Evolutionary conservation across 208 protist species (phyloP), one percentile per base, ranked within the genome.

Genomic region (Vickermania spadyakhi): DNA sequence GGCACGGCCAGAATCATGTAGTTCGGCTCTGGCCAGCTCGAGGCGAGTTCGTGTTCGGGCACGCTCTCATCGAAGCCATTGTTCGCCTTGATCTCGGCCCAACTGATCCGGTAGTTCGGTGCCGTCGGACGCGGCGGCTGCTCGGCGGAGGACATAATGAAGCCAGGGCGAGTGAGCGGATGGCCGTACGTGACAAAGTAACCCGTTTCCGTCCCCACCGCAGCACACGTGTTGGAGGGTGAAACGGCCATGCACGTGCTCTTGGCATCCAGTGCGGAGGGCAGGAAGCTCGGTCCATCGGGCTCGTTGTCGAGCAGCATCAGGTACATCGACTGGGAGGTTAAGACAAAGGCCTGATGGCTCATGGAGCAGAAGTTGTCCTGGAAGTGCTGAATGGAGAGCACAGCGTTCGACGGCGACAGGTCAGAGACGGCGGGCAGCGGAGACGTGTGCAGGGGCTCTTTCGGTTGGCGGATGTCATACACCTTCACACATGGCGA

Each of bases 1-100:
- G 83, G 70, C 5, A 89, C 84, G n/a, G 75, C 73, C 13, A 92
- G 72, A 59, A 95, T 90, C 84, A 95, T 95, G 66, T 95, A 95
- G 60, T 95, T 64, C 21, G 79, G 72, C 45, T 84, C 78, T 25
- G 88, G 88, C 88, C 88, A 95, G 71, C 70, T 84, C 7, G 88
- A 95, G 28, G 83, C 80, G 23, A 95, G 70, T 28, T 72, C 66
- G 28, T 77, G 73, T 42, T 29, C 25, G 13, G 73, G 72, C 14
- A 68, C 60, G 30, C 30, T 62, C 28, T 70, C 58, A 53, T 92
- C 88, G 67, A 91, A 95, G 65, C 78, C 84, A n/a, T 75, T 73
- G 27, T 71, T 77, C 58, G 81, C 79, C 60, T 78, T 82, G 25
- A 70, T 71, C 66, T 86, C 78, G 52, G 68, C 73, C 84, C 84